These are phyloP conservation scores for Sphagnum magellanicum DNA, from an alignment of 228 moss, liverwort and hornwort genomes.

Conservation along the genomic window DNA sequence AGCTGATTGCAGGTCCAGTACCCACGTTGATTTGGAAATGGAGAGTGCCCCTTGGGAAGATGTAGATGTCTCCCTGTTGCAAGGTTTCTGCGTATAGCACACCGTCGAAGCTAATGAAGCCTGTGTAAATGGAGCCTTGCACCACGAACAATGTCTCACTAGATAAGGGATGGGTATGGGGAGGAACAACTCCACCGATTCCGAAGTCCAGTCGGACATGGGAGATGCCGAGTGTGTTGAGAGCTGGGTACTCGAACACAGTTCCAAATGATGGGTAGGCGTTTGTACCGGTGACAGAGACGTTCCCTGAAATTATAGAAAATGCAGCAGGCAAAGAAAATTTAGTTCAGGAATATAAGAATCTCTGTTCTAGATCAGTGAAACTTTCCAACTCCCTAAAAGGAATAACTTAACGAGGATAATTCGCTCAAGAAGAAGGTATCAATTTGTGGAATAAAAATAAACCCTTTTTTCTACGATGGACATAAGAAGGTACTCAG, in stretches of 20 bases:
- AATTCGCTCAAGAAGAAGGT: too few species aligned
- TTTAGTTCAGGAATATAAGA: too few species aligned
- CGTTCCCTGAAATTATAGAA: too few species aligned
- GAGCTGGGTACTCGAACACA: constrained; percentile 3
- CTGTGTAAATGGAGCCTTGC: neutral
- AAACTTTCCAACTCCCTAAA: too few species aligned
- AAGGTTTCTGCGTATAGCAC: neutral
- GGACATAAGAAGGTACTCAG: too few species aligned
- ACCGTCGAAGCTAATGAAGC: constrained; percentile 1
- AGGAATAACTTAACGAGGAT: too few species aligned
- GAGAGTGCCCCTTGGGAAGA: neutral
- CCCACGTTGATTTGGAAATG: constrained; percentile 7
- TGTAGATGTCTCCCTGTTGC: neutral
- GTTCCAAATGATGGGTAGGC: neutral
- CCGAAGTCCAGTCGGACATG: constrained; percentile 6
- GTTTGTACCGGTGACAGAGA: neutral
- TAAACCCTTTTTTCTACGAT: too few species aligned
- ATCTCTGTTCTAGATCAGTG: too few species aligned
- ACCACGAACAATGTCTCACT: constrained; percentile 4
- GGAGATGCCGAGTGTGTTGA: constrained; percentile 8
- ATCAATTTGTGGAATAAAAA: too few species aligned
- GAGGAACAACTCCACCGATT: neutral
- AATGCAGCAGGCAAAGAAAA: too few species aligned
- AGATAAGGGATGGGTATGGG: constrained; percentile 9
- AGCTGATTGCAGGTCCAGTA: neutral